phyloP scores from a whole-genome alignment of 2,329 filamentous ascomycete genomes.

The Neocatenulostroma microsporum region DNA sequence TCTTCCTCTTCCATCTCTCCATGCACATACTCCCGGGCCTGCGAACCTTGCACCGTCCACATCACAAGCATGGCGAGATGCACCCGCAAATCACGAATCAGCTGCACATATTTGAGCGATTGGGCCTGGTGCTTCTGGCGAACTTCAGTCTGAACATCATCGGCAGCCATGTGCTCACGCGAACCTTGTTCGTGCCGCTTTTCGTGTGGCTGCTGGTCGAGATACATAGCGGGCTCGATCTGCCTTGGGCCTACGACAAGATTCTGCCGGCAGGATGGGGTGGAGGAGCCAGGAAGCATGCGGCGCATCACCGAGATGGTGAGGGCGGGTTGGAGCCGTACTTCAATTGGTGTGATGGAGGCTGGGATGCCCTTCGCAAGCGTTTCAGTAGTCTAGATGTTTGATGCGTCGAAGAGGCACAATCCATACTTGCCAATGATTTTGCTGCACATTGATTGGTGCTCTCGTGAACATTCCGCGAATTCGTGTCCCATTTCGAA shows the following conservation, averaged over 20 bases:
- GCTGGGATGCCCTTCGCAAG: no score
- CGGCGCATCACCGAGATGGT: conserved; percentile 17
- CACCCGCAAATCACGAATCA: conserved; percentile 26
- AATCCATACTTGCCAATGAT: no score
- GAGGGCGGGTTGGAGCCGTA: conserved; percentile 19
- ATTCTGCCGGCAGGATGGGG: conserved; percentile 22
- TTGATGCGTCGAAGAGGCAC: no score
- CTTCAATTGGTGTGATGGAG: conserved; percentile 23
- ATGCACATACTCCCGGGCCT: conserved; percentile 18
- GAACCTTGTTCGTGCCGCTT: conserved; percentile 23
- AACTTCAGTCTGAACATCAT: conserved; percentile 28
- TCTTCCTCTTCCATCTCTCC: conserved; percentile 24
- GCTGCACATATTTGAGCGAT: conserved; percentile 19
- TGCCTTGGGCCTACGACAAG: conserved; percentile 23
- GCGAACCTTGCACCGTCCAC: conserved; percentile 15
- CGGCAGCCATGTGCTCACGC: conserved; percentile 22
- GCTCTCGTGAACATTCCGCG: no score
- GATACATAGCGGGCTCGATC: conserved; percentile 23
- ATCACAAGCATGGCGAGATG: conserved; percentile 25
- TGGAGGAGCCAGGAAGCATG: conserved; percentile 20
- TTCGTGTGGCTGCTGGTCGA: conserved; percentile 25
- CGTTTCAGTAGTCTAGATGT: no score
- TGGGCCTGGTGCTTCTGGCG: conserved; percentile 22
- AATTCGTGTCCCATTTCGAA: no score
- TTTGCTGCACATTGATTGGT: no score